A percentile compares a stretch with the other conserved stretches of the same genome.
Evolutionary conservation across 139 green algal genomes (phyloP).

Genomic region (Micromonas pusilla): DNA sequence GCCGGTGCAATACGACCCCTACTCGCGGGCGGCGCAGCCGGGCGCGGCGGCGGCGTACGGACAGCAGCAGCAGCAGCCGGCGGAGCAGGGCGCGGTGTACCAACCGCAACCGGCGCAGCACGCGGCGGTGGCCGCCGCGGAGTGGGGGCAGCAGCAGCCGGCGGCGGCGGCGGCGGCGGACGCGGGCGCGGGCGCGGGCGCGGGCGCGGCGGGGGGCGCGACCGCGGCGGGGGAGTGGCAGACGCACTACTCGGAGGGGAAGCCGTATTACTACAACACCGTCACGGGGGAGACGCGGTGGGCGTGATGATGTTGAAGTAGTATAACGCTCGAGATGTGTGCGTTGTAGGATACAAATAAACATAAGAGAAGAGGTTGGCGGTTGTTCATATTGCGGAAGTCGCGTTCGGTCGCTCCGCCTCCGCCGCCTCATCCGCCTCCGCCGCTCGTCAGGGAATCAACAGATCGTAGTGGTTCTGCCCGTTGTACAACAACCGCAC

Average conservation of each 20-base stretch:
- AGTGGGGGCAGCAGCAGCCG: background rate
- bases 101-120: background rate
- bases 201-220: too few relatives aligned
- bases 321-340: background rate
- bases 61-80: background rate
- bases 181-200: background rate
- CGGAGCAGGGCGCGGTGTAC: background rate
- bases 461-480: slow-evolving; percentile 55
- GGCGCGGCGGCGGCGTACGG: background rate
- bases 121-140: background rate
- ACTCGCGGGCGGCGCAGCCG: background rate
- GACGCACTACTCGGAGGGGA: slow-evolving; percentile 7
- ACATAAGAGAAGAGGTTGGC: background rate
- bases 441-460: slow-evolving; percentile 31
- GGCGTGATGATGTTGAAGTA: background rate
- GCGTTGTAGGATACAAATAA: background rate
- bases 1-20: too few relatives aligned
- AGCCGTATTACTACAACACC: slow-evolving; percentile 12
- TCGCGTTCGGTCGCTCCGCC: too few relatives aligned
- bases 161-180: background rate
- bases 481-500: slow-evolving; percentile 48
- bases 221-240: slow-evolving; percentile 4
- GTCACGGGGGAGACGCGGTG: slow-evolving; percentile 5
- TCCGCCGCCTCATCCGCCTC: too few relatives aligned
- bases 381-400: too few relatives aligned